Evolutionary conservation across 179 eudicot genomes (phyloP).

Genomic region (Carnegiea gigantea): DNA sequence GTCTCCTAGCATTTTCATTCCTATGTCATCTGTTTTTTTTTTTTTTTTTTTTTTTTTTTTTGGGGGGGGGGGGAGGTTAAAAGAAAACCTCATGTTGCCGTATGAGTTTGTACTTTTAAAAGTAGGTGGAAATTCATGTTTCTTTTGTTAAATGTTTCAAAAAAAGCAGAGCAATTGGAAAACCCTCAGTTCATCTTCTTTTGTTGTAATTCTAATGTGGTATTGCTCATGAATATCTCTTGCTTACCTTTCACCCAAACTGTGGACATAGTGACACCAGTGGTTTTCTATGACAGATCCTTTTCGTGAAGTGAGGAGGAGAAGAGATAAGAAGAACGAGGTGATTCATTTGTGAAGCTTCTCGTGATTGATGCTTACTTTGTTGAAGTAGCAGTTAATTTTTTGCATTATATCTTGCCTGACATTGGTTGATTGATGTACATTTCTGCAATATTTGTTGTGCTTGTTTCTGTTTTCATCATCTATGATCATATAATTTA

Average conservation of each 20-base stretch:
- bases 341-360: conserved; percentile 32
- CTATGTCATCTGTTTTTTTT: neutral
- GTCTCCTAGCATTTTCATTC: neutral
- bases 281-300: conserved; percentile 55
- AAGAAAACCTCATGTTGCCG: neutral
- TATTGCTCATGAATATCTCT: neutral
- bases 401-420: neutral
- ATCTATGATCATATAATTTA: neutral
- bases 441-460: neutral
- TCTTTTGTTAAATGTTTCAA: neutral
- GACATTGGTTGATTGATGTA: neutral
- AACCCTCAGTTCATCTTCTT: neutral
- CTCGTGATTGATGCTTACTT: neutral
- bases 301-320: conserved; percentile 88
- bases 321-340: conserved; percentile 83
- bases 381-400: neutral
- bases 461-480: neutral
- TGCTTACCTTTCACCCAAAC: conserved; percentile 1
- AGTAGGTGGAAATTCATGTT: neutral
- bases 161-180: neutral
- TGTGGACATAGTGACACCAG: neutral
- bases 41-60: neutral
- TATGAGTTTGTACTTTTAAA: neutral
- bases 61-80: neutral
- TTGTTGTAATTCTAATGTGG: neutral